Percentiles rank a stretch among this genome's conserved stretches.
phyloP scores from a whole-genome alignment of 208 protist genomes.

The Porcisia hertigi region DNA sequence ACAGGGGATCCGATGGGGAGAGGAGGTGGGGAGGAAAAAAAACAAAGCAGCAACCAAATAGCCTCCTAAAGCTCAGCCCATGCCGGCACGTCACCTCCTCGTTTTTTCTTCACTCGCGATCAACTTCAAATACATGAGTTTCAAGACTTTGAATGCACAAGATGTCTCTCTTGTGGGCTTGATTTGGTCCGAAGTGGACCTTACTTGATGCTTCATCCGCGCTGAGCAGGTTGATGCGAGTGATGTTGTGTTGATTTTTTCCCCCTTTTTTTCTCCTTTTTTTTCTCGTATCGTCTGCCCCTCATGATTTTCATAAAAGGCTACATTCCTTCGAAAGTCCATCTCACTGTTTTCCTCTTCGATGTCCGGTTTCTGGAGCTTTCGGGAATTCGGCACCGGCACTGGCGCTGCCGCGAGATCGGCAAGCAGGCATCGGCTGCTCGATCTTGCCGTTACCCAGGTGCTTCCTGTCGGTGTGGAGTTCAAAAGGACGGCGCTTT shows the following conservation, averaged over 20 bases:
- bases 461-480: slow-evolving; percentile 24
- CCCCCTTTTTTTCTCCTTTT: not conserved
- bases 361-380: slow-evolving; percentile 80
- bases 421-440: not conserved
- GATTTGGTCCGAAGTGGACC: not conserved
- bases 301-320: slow-evolving; percentile 2
- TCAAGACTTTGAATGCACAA: not conserved
- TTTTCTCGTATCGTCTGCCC: not conserved
- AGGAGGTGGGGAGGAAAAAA: not conserved
- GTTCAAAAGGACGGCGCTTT: slow-evolving; percentile 2
- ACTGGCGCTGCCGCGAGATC: not conserved
- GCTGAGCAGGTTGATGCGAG: not conserved
- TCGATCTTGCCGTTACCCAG: slow-evolving; percentile 18
- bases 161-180: not conserved
- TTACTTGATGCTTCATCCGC: not conserved
- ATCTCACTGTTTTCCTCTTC: slow-evolving; percentile 7
- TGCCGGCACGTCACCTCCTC: not conserved
- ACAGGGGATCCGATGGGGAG: not conserved
- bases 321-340: not conserved
- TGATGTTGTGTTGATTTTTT: not conserved
- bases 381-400: slow-evolving; percentile 32
- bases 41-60: not conserved
- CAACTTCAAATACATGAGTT: not conserved
- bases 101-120: not conserved
- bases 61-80: not conserved